phyloP scores from a whole-genome alignment of 2,329 filamentous ascomycete species.

The Thelonectria rubi region DNA sequence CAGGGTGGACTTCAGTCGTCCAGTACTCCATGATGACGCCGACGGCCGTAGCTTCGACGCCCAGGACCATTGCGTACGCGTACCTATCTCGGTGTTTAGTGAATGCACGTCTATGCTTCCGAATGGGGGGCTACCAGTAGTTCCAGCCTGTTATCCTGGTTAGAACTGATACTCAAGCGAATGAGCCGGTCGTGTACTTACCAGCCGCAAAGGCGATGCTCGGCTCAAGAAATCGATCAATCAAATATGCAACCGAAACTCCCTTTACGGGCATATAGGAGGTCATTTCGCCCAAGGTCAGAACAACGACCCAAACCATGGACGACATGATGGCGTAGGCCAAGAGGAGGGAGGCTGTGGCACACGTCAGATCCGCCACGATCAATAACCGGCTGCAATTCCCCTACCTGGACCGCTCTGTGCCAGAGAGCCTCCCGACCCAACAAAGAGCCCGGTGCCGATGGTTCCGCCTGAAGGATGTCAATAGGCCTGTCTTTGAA shows the following conservation, averaged over 20 bases:
- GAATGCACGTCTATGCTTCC: too few relatives aligned
- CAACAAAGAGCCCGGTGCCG: slow-evolving; percentile 22
- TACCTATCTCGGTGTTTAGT: neutral
- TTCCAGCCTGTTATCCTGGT: neutral
- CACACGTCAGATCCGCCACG: neutral
- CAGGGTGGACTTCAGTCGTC: neutral
- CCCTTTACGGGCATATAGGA: neutral
- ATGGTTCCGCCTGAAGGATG: slow-evolving; percentile 13
- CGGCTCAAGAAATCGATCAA: neutral
- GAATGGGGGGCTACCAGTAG: too few relatives aligned
- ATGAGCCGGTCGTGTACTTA: neutral
- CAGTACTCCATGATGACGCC: neutral
- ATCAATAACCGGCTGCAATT: neutral
- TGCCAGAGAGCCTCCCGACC: slow-evolving; percentile 22
- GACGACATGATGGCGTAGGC: neutral
- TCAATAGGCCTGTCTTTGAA: neutral
- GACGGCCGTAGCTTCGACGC: neutral
- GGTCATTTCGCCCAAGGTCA: neutral
- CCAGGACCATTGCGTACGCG: neutral
- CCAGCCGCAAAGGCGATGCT: neutral
- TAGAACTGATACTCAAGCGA: neutral
- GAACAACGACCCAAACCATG: neutral
- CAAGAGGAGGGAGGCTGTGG: neutral
- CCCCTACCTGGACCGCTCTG: slow-evolving; percentile 41
- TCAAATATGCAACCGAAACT: neutral